These are phyloP conservation scores for Histomonas meleagridis DNA, from an alignment of 208 protist genomes.

Conservation along the genomic window DNA sequence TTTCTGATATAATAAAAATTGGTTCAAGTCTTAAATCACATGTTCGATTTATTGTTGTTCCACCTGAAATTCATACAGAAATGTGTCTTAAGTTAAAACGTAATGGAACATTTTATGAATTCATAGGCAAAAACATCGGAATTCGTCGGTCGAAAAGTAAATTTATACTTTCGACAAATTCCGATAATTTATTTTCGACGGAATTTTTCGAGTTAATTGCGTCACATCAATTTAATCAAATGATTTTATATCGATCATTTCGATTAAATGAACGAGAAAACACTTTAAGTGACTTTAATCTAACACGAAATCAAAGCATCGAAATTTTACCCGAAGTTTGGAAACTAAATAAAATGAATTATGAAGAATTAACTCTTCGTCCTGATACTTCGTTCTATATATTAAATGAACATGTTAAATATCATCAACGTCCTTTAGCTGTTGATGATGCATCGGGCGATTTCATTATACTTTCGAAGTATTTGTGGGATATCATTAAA, in stretches of 20 bases:
- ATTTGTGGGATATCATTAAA: not conserved
- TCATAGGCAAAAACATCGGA: not conserved
- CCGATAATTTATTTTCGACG: not conserved
- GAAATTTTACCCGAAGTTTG: not conserved
- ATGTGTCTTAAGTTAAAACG: not conserved
- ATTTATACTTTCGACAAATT: not conserved
- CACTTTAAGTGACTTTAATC: not conserved
- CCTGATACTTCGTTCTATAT: no score
- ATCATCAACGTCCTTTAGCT: not conserved
- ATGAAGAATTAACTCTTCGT: not conserved
- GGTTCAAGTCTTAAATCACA: not conserved
- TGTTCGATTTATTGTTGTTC: not conserved
- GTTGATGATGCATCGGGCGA: not conserved
- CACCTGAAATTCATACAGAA: not conserved
- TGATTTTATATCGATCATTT: not conserved
- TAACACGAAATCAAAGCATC: not conserved
- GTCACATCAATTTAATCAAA: not conserved
- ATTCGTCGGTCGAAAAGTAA: not conserved
- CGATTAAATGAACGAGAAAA: not conserved
- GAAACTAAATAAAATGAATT: not conserved
- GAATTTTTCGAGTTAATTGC: not conserved
- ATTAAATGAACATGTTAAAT: no score
- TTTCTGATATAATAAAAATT: not conserved
- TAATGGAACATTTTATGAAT: not conserved
- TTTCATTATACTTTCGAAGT: not conserved